Evolutionary conservation across 768 basidiomycete species (phyloP).

Genomic region (Lactifluus piperatus): DNA sequence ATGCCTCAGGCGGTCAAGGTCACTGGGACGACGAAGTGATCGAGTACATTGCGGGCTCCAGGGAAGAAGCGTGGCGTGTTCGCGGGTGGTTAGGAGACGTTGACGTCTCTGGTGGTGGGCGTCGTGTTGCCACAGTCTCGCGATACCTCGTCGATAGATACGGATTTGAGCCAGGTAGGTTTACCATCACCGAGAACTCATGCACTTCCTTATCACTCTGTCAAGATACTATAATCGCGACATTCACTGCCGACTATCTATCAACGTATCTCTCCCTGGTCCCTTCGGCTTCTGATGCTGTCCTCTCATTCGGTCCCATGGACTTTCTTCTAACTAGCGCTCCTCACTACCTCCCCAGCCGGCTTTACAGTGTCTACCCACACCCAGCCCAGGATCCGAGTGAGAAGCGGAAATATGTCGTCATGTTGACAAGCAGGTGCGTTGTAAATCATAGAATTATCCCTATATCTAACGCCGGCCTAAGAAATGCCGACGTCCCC

Average conservation of each 20-base stretch:
- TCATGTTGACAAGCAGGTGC: conserved; percentile 62
- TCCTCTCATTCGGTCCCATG: conserved; percentile 75
- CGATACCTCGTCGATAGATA: conserved; percentile 73
- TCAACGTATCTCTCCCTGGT: conserved; percentile 70
- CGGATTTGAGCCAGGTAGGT: conserved; percentile 65
- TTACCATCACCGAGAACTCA: not conserved
- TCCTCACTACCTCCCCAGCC: conserved; percentile 63
- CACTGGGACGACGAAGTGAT: conserved; percentile 76
- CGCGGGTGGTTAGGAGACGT: conserved; percentile 81
- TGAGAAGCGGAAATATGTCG: conserved; percentile 68
- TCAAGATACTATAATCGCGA: conserved; percentile 59
- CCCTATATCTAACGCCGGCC: not conserved
- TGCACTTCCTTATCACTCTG: not conserved
- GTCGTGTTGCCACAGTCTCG: conserved; percentile 56
- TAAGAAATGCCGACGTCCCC: conserved; percentile 76
- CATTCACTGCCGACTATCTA: conserved; percentile 72
- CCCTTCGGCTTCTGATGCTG: conserved; percentile 63
- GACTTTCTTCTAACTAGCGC: conserved; percentile 71
- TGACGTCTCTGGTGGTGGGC: conserved; percentile 54
- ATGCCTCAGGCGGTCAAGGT: conserved; percentile 34
- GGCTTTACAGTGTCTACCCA: conserved; percentile 65
- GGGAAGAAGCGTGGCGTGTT: conserved; percentile 65
- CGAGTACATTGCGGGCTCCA: conserved; percentile 68
- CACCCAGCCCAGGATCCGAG: conserved; percentile 73
- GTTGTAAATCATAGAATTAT: conserved; percentile 1